Evolutionary conservation across 192 early-diverging fungal species (phyloP), one percentile per base, ranked within the genome.

Genomic region (Radiomyces spectabilis): DNA sequence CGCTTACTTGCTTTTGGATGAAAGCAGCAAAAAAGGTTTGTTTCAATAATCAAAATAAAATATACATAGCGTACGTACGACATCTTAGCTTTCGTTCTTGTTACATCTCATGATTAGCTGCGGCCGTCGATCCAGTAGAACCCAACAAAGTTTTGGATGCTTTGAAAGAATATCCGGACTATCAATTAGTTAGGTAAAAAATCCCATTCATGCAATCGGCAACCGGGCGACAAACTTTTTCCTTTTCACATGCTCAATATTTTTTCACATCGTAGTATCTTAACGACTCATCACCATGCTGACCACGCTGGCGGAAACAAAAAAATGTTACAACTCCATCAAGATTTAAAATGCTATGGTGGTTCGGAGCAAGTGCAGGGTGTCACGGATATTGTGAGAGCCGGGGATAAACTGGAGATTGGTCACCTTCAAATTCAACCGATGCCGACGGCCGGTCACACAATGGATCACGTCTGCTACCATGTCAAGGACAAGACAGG

Each of bases 221-320:
- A 34, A 10, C n/a, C 33, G 33, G 21, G n/a, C 10, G 18, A 2
- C 29, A 18, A 4, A 12, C 37, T 25, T 46, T 32, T 7, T 1
- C 19, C 8, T 13, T 2, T 22, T 8, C 3, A 27, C 25, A 24
- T 48, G 37, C 33, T 21, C 40, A 26, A 21, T 2, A 32, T 19
- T 24, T n/a, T 45, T 39, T 46, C 32, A 40, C 48, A 31, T 31
- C 16, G 50, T 49, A 64, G 68, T 19, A 65, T 70, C 25, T 31
- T 70, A 13, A 70, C 68, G 4, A 70, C 68, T 1, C 68, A 70
- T 41, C 68, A 70, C 27, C 68, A 70, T 45, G 58, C 51, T 55
- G 68, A 70, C 38, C 68, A 70, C 41, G 68, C 68, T 21, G 61
- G 62, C 31, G 68, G 68, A 18, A 70, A 70, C 26, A 55, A 31